These are phyloP conservation scores for Trichosporon sp. DNA, from an alignment of 1,284 basidiomycete genomes.

Conservation along the genomic window DNA sequence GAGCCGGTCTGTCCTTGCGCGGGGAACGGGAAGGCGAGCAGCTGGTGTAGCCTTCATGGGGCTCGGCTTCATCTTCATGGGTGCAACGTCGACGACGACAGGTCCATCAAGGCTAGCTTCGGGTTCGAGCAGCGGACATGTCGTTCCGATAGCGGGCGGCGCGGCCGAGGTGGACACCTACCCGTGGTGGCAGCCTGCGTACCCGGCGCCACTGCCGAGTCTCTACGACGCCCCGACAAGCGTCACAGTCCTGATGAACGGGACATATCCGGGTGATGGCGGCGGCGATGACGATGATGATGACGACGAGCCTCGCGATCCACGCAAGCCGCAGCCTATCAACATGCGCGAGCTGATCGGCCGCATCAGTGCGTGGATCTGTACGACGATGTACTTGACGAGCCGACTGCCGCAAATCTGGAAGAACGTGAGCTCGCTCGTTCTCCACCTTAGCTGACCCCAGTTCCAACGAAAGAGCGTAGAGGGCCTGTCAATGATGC, in stretches of 20 bases:
- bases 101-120: background rate
- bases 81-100: conserved; percentile 6
- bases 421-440: conserved; percentile 72
- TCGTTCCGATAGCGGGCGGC: background rate
- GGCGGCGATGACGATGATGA: background rate
- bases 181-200: background rate
- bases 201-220: background rate
- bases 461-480: conserved; percentile 86
- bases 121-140: background rate
- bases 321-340: background rate
- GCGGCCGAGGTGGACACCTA: background rate
- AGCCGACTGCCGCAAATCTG: conserved; percentile 90
- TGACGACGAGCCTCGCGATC: background rate
- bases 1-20: conserved; percentile 8
- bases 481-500: conserved; percentile 85
- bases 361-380: conserved; percentile 83
- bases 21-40: conserved; percentile 24
- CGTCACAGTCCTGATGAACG: background rate
- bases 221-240: background rate
- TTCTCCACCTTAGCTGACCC: background rate
- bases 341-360: conserved; percentile 55
- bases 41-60: conserved; percentile 48
- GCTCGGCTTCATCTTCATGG: conserved; percentile 31
- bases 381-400: conserved; percentile 83
- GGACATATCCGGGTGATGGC: background rate